phyloP scores from a whole-genome alignment of 73 alveolate species.

The Uronychia binucleata region DNA sequence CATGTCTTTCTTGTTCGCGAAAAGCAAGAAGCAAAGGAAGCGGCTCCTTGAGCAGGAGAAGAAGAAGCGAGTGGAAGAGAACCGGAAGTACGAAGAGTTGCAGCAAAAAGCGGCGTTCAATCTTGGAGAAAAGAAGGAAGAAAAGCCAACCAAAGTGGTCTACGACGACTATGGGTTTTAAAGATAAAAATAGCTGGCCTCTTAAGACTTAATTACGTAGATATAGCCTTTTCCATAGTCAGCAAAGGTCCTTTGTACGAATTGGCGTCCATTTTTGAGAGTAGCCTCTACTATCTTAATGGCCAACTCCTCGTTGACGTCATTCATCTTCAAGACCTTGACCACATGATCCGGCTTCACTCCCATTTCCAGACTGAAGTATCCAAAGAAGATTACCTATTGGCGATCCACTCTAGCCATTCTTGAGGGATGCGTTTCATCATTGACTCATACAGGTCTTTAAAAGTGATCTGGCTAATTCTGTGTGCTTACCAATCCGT shows the following conservation, averaged over 20 bases:
- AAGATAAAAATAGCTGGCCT: no score
- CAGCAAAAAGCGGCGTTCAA: neutral
- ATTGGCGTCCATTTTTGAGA: neutral
- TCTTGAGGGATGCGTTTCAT: conserved; percentile 56
- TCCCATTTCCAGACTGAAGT: conserved; percentile 29
- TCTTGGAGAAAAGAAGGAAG: neutral
- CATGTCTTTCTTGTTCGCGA: neutral
- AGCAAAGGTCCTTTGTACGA: conserved; percentile 3
- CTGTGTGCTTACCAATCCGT: conserved; percentile 15
- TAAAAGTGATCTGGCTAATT: conserved; percentile 14
- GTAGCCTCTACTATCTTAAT: conserved; percentile 6
- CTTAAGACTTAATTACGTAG: conserved; percentile 1
- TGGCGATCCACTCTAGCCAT: conserved; percentile 56
- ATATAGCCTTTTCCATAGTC: conserved; percentile 15
- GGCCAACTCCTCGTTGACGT: conserved; percentile 29
- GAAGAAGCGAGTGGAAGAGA: neutral
- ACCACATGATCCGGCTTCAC: conserved; percentile 38
- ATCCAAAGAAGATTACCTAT: conserved; percentile 1
- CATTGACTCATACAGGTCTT: conserved; percentile 55
- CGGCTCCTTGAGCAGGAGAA: neutral
- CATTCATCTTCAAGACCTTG: conserved; percentile 45
- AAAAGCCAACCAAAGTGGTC: neutral
- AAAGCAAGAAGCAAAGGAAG: neutral
- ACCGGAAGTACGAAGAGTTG: neutral
- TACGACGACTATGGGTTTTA: neutral